These are phyloP conservation scores for Fusarium buxicola DNA, from an alignment of 2,329 filamentous ascomycete genomes.

Conservation along the genomic window DNA sequence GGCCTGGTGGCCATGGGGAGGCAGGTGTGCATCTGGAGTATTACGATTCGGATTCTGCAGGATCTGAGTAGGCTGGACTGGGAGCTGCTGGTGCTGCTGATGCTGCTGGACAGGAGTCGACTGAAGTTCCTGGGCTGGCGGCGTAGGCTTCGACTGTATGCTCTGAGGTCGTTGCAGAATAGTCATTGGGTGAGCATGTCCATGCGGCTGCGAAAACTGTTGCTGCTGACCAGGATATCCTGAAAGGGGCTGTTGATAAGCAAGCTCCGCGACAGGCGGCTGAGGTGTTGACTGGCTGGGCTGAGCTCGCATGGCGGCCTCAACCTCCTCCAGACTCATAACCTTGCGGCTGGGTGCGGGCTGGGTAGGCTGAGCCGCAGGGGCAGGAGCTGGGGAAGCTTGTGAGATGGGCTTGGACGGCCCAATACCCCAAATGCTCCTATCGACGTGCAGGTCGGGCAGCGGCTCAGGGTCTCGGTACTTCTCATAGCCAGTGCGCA, in stretches of 20 bases:
- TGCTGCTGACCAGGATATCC: slow-evolving; percentile 46
- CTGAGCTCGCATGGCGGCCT: slow-evolving; percentile 87
- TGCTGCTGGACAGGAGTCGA: slow-evolving; percentile 50
- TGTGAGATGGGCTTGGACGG: slow-evolving; percentile 59
- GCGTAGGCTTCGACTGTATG: slow-evolving; percentile 54
- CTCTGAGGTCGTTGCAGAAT: slow-evolving; percentile 67
- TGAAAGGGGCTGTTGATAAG: slow-evolving; percentile 44
- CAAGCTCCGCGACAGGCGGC: slow-evolving; percentile 44
- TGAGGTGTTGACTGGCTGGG: slow-evolving; percentile 62
- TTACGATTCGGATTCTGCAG: slow-evolving; percentile 81
- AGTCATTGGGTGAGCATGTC: slow-evolving; percentile 63
- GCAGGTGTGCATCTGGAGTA: slow-evolving; percentile 59
- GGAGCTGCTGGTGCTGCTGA: slow-evolving; percentile 52
- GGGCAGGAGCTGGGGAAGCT: slow-evolving; percentile 47
- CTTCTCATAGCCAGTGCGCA: slow-evolving; percentile 88
- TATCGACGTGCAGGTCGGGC: slow-evolving; percentile 91
- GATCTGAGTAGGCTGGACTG: slow-evolving; percentile 76
- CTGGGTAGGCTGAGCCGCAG: slow-evolving; percentile 32
- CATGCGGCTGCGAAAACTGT: slow-evolving; percentile 48
- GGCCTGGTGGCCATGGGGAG: slow-evolving; percentile 53
- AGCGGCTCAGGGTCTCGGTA: slow-evolving; percentile 87
- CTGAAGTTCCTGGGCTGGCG: slow-evolving; percentile 49
- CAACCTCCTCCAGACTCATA: slow-evolving; percentile 96
- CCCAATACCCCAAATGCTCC: slow-evolving; percentile 88
- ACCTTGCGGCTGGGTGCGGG: slow-evolving; percentile 72